Conservation (phyloP, 208 protist species). For the Trypanosoma grayi region DNA sequence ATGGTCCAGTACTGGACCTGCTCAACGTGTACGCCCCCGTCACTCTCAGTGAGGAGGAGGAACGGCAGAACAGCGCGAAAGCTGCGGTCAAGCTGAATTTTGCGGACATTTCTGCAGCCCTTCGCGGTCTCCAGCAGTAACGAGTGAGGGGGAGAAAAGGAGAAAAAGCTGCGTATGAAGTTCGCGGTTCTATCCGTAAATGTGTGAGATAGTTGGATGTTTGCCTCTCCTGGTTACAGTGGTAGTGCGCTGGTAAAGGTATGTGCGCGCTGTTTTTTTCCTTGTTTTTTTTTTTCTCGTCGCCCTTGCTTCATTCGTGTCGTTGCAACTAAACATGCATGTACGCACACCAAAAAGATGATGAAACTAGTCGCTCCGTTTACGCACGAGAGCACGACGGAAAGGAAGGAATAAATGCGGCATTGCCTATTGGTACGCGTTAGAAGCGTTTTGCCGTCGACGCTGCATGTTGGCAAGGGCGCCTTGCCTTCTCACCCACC, state of each 20-base stretch:
- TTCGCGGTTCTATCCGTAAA: too few species aligned
- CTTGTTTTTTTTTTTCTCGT: background rate
- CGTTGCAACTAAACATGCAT: background rate
- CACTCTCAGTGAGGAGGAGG: background rate
- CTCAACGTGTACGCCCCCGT: conserved; percentile 54
- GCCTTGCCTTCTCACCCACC: too few species aligned
- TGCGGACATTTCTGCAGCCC: conserved; percentile 53
- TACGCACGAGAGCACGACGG: background rate
- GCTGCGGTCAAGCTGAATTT: conserved; percentile 44
- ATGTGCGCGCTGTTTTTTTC: background rate
- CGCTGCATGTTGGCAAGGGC: background rate
- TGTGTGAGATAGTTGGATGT: too few species aligned
- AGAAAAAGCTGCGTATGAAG: background rate
- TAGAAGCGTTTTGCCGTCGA: background rate
- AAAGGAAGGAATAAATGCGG: conserved; percentile 5
- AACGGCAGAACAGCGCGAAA: background rate
- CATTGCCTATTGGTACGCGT: background rate
- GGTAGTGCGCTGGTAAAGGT: too few species aligned
- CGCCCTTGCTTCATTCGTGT: background rate
- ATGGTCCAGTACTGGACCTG: conserved; percentile 53
- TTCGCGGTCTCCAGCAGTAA: conserved; percentile 46
- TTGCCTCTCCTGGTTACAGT: too few species aligned
- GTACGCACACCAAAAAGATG: background rate
- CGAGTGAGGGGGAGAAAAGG: background rate
- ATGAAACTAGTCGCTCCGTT: background rate